These are phyloP conservation scores for Cyberlindnera maritima DNA, from an alignment of 805 yeast genomes.

Conservation along the genomic window DNA sequence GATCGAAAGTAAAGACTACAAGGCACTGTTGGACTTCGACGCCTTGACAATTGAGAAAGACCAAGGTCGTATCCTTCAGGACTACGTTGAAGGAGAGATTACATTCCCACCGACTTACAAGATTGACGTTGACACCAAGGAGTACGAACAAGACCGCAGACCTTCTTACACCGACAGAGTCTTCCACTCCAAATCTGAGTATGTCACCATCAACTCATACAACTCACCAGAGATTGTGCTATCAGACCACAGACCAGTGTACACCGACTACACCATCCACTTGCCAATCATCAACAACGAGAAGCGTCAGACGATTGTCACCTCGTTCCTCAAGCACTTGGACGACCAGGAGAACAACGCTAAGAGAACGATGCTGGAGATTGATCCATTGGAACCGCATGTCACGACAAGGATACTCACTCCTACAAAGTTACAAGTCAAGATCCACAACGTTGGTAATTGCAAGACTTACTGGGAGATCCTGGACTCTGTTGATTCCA, in stretches of 20 bases:
- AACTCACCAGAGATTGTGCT: constrained; percentile 26
- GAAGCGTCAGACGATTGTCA: constrained; percentile 34
- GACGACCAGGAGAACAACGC: constrained; percentile 43
- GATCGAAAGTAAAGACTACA: constrained; percentile 30
- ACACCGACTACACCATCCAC: constrained; percentile 33
- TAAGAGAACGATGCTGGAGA: constrained; percentile 38
- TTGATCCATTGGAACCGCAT: constrained; percentile 34
- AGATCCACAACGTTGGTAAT: constrained; percentile 35
- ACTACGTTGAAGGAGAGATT: constrained; percentile 47
- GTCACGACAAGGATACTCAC: constrained; percentile 24
- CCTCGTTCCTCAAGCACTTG: constrained; percentile 36
- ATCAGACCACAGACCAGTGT: constrained; percentile 60
- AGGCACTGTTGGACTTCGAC: constrained; percentile 40
- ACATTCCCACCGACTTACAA: constrained; percentile 56
- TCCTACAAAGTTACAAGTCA: constrained; percentile 26
- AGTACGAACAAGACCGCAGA: constrained; percentile 35
- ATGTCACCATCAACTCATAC: constrained; percentile 27
- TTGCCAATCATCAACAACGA: constrained; percentile 37
- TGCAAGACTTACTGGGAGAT: constrained; percentile 38
- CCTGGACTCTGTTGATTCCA: constrained; percentile 29
- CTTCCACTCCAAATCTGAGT: constrained; percentile 35
- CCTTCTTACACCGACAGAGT: constrained; percentile 65
- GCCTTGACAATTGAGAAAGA: constrained; percentile 37
- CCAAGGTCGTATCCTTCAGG: constrained; percentile 36
- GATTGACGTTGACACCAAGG: constrained; percentile 23